Conservation (phyloP, 1,284 basidiomycete species). For the Cutaneotrichosporon sp. region DNA sequence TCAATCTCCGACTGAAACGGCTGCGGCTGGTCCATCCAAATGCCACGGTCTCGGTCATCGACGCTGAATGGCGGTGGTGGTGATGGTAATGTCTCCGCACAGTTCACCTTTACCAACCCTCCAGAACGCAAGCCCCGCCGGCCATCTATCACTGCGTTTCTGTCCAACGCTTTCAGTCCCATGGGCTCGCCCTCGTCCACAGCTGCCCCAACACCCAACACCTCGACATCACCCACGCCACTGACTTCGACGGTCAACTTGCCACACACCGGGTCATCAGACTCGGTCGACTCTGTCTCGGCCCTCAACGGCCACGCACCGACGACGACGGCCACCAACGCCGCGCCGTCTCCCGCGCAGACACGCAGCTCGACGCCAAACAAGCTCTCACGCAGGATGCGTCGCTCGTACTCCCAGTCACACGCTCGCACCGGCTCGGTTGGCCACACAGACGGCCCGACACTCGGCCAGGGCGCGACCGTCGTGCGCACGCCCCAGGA, state of each 20-base stretch:
- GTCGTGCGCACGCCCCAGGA: slow-evolving; percentile 32
- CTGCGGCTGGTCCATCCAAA: too few species aligned
- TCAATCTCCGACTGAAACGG: too few species aligned
- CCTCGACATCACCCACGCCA: neutral
- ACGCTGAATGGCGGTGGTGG: too few species aligned
- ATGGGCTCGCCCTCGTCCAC: neutral
- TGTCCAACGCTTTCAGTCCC: neutral
- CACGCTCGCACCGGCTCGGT: slow-evolving; percentile 3
- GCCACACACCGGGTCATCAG: neutral
- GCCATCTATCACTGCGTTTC: neutral
- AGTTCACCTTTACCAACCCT: neutral
- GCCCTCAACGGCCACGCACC: neutral
- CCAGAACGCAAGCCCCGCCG: neutral
- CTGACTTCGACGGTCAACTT: neutral
- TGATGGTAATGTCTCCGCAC: too few species aligned
- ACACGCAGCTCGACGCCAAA: neutral
- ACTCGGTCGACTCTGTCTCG: neutral
- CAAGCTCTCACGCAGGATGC: slow-evolving; percentile 5
- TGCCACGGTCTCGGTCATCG: neutral
- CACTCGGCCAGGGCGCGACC: slow-evolving; percentile 21
- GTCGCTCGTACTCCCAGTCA: slow-evolving; percentile 16
- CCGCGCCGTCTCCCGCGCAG: neutral
- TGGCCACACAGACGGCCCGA: neutral
- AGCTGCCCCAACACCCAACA: neutral
- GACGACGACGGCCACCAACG: too few species aligned